Evolutionary conservation across 2,329 filamentous ascomycete genomes (phyloP), one percentile per base, ranked within the genome.

Genomic region (Capronia coronata): DNA sequence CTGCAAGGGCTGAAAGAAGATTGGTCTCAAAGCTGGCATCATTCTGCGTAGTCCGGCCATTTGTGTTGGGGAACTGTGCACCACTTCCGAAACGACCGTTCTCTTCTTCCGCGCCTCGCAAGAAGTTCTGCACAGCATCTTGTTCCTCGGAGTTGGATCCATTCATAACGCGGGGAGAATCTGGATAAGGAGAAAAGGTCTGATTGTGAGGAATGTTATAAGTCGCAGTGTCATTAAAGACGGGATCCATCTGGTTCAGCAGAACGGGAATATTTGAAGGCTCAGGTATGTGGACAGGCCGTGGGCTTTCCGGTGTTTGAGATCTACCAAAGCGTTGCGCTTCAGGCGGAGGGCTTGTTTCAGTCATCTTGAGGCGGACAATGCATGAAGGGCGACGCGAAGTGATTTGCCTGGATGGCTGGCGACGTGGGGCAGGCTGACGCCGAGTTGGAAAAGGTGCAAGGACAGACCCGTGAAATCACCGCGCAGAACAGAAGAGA

Each of bases 161-260:
- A 50, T 49, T 52, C 51, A 55, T 50, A 46, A 44, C 44, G 45
- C 48, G 52, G 14, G 54, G 49, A 54, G 45, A 49, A 25, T 60
- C 55, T 50, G 56, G 52, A 44, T 56, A 61, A 49, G 57, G 56
- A 51, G 58, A 57, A 38, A 61, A 58, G 40, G 43, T 57, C 48
- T 61, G 58, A 29, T 58, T 55, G 48, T 52, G 62, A 51, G 63
- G 65, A 62, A 72, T 77, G 52, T 71, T 71, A 65, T 79, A 78
- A 55, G 75, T 76, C 46, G 80, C 74, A 48, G 80, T 80, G 65
- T 84, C 80, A 68, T 83, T 82, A 73, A 85, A 84, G 60, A 77
- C 71, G 47, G 81, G 80, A 68, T 87, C 82, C 77, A 80, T 86
- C 69, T 85, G 82, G 64, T 83, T 81, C 64, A 82, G 76, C 62